phyloP scores from a whole-genome alignment of 208 protist genomes.

The Crithidia acanthocephali region DNA sequence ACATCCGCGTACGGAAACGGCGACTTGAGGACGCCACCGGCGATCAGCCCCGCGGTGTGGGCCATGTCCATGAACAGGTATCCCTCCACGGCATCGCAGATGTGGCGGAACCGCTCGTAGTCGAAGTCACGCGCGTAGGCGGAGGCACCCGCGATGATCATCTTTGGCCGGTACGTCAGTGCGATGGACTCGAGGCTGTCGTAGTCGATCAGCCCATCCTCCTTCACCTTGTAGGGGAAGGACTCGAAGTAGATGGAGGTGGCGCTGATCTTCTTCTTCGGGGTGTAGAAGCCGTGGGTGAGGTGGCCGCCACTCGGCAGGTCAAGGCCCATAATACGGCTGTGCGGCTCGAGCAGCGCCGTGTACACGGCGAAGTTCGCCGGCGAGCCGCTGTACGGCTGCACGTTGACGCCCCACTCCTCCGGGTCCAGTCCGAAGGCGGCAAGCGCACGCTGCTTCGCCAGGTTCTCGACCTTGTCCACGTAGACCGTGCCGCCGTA shows the following conservation, averaged over 20 bases:
- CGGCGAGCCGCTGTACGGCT: slow-evolving; percentile 98
- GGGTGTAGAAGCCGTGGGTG: slow-evolving; percentile 98
- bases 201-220: slow-evolving; percentile 97
- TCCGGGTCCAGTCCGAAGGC: slow-evolving; percentile 94
- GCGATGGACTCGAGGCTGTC: slow-evolving; percentile 90
- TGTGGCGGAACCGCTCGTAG: slow-evolving; percentile 91
- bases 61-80: slow-evolving; percentile 99
- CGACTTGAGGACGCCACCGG: slow-evolving; percentile 71
- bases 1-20: slow-evolving; percentile 98
- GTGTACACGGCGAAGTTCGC: slow-evolving; percentile 99
- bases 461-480: slow-evolving; percentile 97
- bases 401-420: slow-evolving; percentile 99
- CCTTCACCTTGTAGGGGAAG: slow-evolving; percentile 96
- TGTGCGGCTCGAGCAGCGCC: slow-evolving; percentile 96
- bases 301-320: slow-evolving; percentile 93
- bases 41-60: slow-evolving; percentile 96
- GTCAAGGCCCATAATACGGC: slow-evolving; percentile 98
- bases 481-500: slow-evolving; percentile 99
- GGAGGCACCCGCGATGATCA: slow-evolving; percentile 96
- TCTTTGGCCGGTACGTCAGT: slow-evolving; percentile 94
- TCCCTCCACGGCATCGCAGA: slow-evolving; percentile 90
- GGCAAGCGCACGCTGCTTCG: slow-evolving; percentile 91
- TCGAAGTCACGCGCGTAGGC: slow-evolving; percentile 98
- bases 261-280: slow-evolving; percentile 97
- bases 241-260: slow-evolving; percentile 98